Percentiles rank a stretch among this genome's conserved stretches.
These are phyloP conservation scores for Phytophthora pini DNA, from an alignment of 352 stramenopile species.

Conservation along the genomic window DNA sequence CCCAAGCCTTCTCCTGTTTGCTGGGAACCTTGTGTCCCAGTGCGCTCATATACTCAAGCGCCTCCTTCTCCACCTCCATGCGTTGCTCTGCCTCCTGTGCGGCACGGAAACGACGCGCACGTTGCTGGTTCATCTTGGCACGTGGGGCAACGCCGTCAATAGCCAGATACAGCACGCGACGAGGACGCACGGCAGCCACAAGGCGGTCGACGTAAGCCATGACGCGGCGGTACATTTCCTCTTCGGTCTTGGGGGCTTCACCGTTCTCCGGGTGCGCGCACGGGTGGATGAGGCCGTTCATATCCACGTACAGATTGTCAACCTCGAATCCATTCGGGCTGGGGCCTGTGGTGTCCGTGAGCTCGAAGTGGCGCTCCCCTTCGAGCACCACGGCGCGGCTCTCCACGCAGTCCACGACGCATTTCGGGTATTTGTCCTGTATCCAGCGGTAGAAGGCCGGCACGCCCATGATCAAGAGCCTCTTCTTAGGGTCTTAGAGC, in stretches of 20 bases:
- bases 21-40: constrained; percentile 84
- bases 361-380: constrained; percentile 81
- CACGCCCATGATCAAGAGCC: constrained; percentile 93
- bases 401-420: constrained; percentile 92
- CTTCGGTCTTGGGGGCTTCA: constrained; percentile 93
- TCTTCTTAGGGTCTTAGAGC: not conserved
- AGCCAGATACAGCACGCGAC: constrained; percentile 97
- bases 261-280: constrained; percentile 97
- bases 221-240: constrained; percentile 98
- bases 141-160: constrained; percentile 99
- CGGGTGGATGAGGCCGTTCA: constrained; percentile 99
- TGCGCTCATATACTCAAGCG: constrained; percentile 92
- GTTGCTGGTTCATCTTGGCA: constrained; percentile 99
- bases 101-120: constrained; percentile 95
- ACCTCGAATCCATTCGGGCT: constrained; percentile 96
- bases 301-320: constrained; percentile 99
- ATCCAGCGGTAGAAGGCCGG: constrained; percentile 99
- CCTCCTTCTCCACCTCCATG: constrained; percentile 92
- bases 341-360: constrained; percentile 78
- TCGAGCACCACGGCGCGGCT: constrained; percentile 78
- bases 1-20: constrained; percentile 92
- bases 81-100: constrained; percentile 96
- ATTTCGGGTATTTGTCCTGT: constrained; percentile 99
- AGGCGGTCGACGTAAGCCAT: constrained; percentile 97
- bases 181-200: constrained; percentile 93